Evolutionary conservation across 495 filamentous ascomycete genomes (phyloP).

Genomic region (Lepraria neglecta): DNA sequence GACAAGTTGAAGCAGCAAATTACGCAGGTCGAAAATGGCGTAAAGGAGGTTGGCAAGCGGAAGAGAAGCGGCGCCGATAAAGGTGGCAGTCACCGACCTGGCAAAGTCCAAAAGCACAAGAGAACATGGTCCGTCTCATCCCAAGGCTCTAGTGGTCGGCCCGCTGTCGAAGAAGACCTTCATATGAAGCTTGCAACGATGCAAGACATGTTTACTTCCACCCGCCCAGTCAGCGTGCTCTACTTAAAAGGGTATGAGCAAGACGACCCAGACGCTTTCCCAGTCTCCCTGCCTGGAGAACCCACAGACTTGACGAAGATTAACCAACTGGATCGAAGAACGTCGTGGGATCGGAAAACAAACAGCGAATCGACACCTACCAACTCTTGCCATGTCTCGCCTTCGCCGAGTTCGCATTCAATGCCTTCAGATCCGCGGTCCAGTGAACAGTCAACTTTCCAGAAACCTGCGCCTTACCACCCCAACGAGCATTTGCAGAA

Average conservation of each 20-base stretch:
- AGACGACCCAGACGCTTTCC: slow-evolving; percentile 85
- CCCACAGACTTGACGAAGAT: slow-evolving; percentile 52
- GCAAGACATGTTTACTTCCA: slow-evolving; percentile 95
- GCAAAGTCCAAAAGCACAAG: slow-evolving; percentile 83
- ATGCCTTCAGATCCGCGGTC: slow-evolving; percentile 43
- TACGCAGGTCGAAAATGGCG: slow-evolving; percentile 76
- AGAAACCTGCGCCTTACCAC: slow-evolving; percentile 12
- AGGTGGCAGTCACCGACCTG: slow-evolving; percentile 47
- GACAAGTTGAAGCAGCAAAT: slow-evolving; percentile 92
- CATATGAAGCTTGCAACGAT: slow-evolving; percentile 74
- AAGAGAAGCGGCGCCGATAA: slow-evolving; percentile 63
- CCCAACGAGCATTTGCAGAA: slow-evolving; percentile 27
- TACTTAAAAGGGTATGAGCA: slow-evolving; percentile 74
- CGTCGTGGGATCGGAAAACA: slow-evolving; percentile 50
- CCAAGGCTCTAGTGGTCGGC: slow-evolving; percentile 59
- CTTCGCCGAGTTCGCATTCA: slow-evolving; percentile 59
- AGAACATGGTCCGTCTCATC: slow-evolving; percentile 96
- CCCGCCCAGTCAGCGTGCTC: slow-evolving; percentile 74
- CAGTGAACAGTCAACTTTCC: slow-evolving; percentile 14
- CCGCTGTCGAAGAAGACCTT: slow-evolving; percentile 78
- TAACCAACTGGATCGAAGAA: slow-evolving; percentile 47
- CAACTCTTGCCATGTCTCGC: slow-evolving; percentile 63
- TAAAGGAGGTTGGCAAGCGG: slow-evolving; percentile 81
- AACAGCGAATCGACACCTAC: slow-evolving; percentile 46
- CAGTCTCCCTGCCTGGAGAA: slow-evolving; percentile 69